phyloP scores from a whole-genome alignment of 148 eudicot species.

The Camellia japonica region DNA sequence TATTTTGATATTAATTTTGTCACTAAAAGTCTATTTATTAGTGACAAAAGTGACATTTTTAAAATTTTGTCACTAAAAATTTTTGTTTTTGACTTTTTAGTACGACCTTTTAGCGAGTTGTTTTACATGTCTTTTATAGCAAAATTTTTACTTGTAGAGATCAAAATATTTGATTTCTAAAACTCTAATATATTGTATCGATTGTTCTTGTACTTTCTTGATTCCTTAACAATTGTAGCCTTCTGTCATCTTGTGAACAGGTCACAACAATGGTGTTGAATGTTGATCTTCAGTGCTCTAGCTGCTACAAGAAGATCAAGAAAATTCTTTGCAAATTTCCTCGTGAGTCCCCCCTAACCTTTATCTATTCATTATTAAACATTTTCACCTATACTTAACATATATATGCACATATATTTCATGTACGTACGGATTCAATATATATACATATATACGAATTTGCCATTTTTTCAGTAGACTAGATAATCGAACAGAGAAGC shows the following conservation, averaged over 20 bases:
- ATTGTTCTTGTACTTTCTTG: neutral
- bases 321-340: slow-evolving; percentile 63
- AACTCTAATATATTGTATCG: too few relatives aligned
- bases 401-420: neutral
- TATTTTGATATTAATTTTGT: too few relatives aligned
- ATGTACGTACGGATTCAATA: neutral
- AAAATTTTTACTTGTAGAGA: too few relatives aligned
- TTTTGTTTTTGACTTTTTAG: too few relatives aligned
- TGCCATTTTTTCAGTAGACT: too few relatives aligned
- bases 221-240: neutral
- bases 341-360: slow-evolving; percentile 44
- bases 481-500: too few relatives aligned
- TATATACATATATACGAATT: neutral
- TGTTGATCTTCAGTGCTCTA: slow-evolving; percentile 71
- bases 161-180: too few relatives aligned
- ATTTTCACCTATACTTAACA: neutral
- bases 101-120: too few relatives aligned
- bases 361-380: neutral
- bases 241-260: slow-evolving; percentile 23
- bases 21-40: too few relatives aligned
- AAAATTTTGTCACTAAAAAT: too few relatives aligned
- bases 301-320: slow-evolving; percentile 80
- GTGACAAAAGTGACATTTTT: too few relatives aligned
- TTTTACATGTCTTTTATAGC: too few relatives aligned
- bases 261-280: slow-evolving; percentile 62